Base-by-base conservation (phyloP, 2,329 filamentous ascomycete genomes). In the Pseudopyrenochaeta lycopersici region DNA sequence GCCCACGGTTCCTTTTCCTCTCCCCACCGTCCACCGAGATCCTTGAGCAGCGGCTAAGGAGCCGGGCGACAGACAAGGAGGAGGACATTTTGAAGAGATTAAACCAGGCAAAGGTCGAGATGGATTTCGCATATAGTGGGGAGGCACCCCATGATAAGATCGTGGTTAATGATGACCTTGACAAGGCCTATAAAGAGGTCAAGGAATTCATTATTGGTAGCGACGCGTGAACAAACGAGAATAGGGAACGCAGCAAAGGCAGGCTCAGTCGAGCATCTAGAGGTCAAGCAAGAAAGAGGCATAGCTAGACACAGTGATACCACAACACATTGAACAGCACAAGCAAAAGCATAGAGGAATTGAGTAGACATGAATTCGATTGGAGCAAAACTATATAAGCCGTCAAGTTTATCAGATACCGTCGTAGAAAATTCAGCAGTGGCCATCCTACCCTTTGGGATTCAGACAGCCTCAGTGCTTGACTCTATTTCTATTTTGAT, bases 401-500 rank as follows among this genome's bases (percentile, higher is more conserved):
- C 64, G 62, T 51, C 46, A 62, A 65, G 76, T 78, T 73, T 70
- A 73, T 80, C 78, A 80, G 78, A 77, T 79, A 78, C 73, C 73
- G 73, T 78, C 70, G 75, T 79, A 78, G 76, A 74, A 73, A 78
- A 58, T 69, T 73, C 75, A 76, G 71, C 74, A 76, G 58, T 50
- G 69, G 69, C 72, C 68, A 67, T 70, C 71, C 71, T 76, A 76
- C 77, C 77, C 77, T 76, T 78, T 78, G 77, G 77, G 74, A 72
- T 75, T 74, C 73, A 70, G 71, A 72, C 65, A 64, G 65, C 85
- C 86, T 97, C 91, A 90, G 93, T 91, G 92, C 92, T 97, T 97
- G 92, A 97, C 92, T 97, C 93, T 96, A 93, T 93, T 87, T 89
- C 84, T 82, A 88, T 86, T 80, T 55, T 67, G 87, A 42, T 97